These are phyloP conservation scores for Eruca vesicaria DNA, from an alignment of 441 rosid genomes.

Conservation along the genomic window DNA sequence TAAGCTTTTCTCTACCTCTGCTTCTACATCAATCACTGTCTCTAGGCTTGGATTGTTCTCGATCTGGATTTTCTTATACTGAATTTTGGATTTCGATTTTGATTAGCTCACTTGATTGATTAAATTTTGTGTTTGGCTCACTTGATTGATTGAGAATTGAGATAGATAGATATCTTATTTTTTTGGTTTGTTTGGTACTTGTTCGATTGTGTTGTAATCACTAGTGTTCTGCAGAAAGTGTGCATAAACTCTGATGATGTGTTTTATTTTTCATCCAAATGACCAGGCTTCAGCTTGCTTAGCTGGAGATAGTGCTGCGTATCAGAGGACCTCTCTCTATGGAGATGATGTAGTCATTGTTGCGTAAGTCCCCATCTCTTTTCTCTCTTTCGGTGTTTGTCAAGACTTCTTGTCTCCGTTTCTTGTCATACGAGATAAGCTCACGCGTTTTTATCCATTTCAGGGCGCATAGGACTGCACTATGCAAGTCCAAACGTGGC, in stretches of 20 bases:
- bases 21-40: slow-evolving; percentile 1
- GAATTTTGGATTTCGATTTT: background rate
- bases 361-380: slow-evolving; percentile 54
- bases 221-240: background rate
- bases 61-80: background rate
- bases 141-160: background rate
- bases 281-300: slow-evolving; percentile 74
- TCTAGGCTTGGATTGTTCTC: slow-evolving; percentile 3
- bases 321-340: slow-evolving; percentile 67
- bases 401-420: background rate
- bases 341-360: slow-evolving; percentile 94
- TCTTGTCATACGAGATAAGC: background rate
- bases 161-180: background rate
- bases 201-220: background rate
- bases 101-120: slow-evolving; percentile 17
- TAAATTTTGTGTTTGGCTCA: background rate
- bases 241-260: background rate
- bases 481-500: slow-evolving; percentile 90
- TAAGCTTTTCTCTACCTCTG: slow-evolving; percentile 30
- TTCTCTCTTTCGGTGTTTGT: background rate
- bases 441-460: background rate
- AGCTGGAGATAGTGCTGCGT: slow-evolving; percentile 90
- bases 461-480: slow-evolving; percentile 88
- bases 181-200: background rate
- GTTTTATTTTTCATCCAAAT: background rate